Evolutionary conservation across 1,139 yeast genomes (phyloP).

Genomic region (Taphrina pruni): DNA sequence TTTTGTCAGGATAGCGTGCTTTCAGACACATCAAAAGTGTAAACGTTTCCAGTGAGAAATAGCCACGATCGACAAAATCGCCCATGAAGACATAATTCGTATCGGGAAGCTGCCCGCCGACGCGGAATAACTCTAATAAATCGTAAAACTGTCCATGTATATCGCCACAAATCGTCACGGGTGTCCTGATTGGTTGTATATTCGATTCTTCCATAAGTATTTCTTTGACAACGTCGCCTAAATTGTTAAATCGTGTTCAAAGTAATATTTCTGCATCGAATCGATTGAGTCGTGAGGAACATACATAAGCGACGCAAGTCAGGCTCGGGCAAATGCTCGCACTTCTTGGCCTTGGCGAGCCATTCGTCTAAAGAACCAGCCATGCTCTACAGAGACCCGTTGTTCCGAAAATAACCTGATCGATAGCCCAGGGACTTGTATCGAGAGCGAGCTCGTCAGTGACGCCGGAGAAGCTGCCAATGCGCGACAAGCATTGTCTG

Average conservation of each 20-base stretch:
- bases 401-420: too few species aligned
- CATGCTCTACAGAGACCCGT: neutral
- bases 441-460: too few species aligned
- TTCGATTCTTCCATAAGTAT: conserved; percentile 90
- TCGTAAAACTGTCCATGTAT: conserved; percentile 99
- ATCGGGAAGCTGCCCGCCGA: conserved; percentile 92
- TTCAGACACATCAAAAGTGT: conserved; percentile 88
- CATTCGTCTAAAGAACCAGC: conserved; percentile 30
- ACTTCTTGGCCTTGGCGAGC: conserved; percentile 31
- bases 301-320: conserved; percentile 37
- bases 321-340: conserved; percentile 40
- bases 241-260: conserved; percentile 59
- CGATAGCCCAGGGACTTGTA: too few species aligned
- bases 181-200: conserved; percentile 94
- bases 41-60: conserved; percentile 89
- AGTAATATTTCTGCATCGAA: neutral
- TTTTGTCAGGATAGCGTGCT: conserved; percentile 77
- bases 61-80: conserved; percentile 97
- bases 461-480: neutral
- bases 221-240: conserved; percentile 92
- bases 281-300: neutral
- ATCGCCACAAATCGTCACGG: conserved; percentile 99
- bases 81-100: conserved; percentile 84
- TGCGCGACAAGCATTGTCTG: neutral
- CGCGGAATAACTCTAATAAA: conserved; percentile 83